Conservation (phyloP, 805 yeast species). For the Pichia pseudocactophila region DNA sequence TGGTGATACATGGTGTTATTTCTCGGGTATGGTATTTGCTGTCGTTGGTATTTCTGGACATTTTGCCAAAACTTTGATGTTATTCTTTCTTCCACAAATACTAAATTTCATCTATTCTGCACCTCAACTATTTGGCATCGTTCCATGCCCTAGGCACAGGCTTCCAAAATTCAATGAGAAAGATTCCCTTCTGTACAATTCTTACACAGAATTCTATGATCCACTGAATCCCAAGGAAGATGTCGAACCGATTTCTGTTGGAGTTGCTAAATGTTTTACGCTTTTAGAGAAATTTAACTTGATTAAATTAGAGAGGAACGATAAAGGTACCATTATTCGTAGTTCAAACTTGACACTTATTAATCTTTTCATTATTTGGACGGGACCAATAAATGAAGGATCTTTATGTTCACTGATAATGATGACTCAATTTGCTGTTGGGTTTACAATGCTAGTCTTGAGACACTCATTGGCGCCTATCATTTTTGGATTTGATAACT, state of each 20-base stretch:
- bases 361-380: constrained; percentile 72
- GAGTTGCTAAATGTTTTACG: constrained; percentile 31
- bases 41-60: constrained; percentile 95
- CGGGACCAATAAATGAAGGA: constrained; percentile 89
- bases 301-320: constrained; percentile 31
- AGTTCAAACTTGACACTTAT: constrained; percentile 84
- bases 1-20: constrained; percentile 96
- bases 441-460: constrained; percentile 53
- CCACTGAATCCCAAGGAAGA: constrained; percentile 18
- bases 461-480: constrained; percentile 83
- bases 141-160: constrained; percentile 95
- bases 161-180: constrained; percentile 65
- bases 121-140: constrained; percentile 82
- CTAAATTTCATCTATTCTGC: constrained; percentile 80
- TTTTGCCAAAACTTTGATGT: constrained; percentile 82
- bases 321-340: constrained; percentile 25
- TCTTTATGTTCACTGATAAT: constrained; percentile 53
- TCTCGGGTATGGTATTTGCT: constrained; percentile 98
- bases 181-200: constrained; percentile 71
- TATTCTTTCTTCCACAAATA: constrained; percentile 86
- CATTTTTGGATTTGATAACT: constrained; percentile 83
- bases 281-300: constrained; percentile 42
- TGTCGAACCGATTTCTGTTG: constrained; percentile 21
- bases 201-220: constrained; percentile 38
- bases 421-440: constrained; percentile 53